Base-by-base conservation (phyloP, 768 basidiomycete species). In the Leccinum subgranulosum region DNA sequence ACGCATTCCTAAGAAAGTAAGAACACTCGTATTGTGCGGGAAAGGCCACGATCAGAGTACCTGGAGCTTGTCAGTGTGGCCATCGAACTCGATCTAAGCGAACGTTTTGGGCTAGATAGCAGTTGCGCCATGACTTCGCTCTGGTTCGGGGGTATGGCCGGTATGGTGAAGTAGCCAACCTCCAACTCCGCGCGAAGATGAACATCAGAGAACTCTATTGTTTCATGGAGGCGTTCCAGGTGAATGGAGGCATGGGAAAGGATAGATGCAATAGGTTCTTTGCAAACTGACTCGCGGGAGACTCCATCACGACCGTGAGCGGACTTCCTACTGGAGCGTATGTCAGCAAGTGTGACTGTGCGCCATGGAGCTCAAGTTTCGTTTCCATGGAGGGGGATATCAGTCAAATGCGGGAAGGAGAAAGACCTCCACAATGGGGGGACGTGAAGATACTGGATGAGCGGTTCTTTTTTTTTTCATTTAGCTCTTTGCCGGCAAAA, bases 351-450 rank as follows among this genome's bases (percentile, higher is more conserved):
- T 4, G 39, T 41, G 10, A 41, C n/a, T 19, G 4, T 41, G 39
- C n/a, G 7, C n/a, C n/a, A 19, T 41, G 41, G n/a, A 11, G 41
- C 10, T 41, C n/a, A n/a, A 8, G 9, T 4, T 4, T 17, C 41
- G n/a, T 41, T 2, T 0, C 10, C 3, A 41, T 19, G 41, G 41
- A 41, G 41, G 41, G 10, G n/a, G 6, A 39, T 17, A 39, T 4
- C 0, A 0, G 9, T 6, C 9, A n/a, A 23, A n/a, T n/a, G 36
- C 9, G 33, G 31, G 33, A 14, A 0, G 15, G 9, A 5, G n/a
- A 41, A 11, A 41, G n/a, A 11, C 41, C 17, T 11, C 41, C 41
- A 41, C 9, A n/a, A 41, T 41, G n/a, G n/a, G 9, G 14, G 39
- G 17, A 41, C 36, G 36, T 6, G 8, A n/a, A 41, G n/a, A 41